A percentile compares a stretch with the other conserved stretches of the same genome.
Conservation (phyloP, 2,329 filamentous ascomycete genomes). For the Alternaria sp. region DNA sequence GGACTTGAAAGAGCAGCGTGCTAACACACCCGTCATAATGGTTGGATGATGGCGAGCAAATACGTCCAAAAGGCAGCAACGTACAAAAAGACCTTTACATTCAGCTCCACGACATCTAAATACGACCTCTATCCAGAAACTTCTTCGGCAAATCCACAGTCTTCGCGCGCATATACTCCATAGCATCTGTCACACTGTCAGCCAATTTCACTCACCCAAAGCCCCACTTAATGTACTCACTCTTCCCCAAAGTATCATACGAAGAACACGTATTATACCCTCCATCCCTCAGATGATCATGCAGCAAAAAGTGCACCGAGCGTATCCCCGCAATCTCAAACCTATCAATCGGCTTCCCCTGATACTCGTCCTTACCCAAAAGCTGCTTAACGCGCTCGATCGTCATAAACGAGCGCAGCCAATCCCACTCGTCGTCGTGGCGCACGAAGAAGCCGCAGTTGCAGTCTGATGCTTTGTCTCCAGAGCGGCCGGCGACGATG, state of each 20-base stretch:
- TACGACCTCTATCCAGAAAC: conserved; percentile 20
- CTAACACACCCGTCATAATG: too few species aligned
- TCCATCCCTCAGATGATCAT: conserved; percentile 53
- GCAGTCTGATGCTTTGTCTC: conserved; percentile 46
- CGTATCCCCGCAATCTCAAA: conserved; percentile 11
- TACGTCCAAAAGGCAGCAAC: too few species aligned
- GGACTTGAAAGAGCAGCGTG: too few species aligned
- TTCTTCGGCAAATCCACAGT: conserved; percentile 23
- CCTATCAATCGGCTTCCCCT: conserved; percentile 18
- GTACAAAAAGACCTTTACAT: neutral
- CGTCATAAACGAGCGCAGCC: conserved; percentile 40
- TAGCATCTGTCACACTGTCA: conserved; percentile 17
- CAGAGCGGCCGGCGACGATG: conserved; percentile 54
- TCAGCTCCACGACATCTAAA: neutral
- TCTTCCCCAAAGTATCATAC: conserved; percentile 16
- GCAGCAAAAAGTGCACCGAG: conserved; percentile 50
- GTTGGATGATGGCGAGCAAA: too few species aligned
- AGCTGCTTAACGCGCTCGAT: conserved; percentile 32
- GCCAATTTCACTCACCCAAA: too few species aligned
- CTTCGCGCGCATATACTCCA: conserved; percentile 29
- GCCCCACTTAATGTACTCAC: too few species aligned
- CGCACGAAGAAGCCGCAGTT: conserved; percentile 49
- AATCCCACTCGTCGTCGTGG: conserved; percentile 40
- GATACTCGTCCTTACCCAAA: conserved; percentile 38
- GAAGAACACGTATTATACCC: conserved; percentile 26